These are phyloP conservation scores for Camellia oleifera DNA, from an alignment of 179 eudicot genomes.

Conservation along the genomic window DNA sequence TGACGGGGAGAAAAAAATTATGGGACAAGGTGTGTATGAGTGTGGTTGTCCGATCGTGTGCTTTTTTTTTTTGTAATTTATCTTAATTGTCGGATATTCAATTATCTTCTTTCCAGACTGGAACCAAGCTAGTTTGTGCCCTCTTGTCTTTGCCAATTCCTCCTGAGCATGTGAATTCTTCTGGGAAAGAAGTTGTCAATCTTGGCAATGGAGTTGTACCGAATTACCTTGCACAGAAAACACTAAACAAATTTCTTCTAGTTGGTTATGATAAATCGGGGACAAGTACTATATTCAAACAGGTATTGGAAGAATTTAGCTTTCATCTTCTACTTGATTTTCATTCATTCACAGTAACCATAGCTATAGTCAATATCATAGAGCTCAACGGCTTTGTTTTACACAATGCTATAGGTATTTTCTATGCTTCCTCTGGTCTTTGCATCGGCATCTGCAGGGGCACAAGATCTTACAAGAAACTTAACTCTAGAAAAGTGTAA, in stretches of 20 bases:
- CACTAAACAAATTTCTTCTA: constrained; percentile 61
- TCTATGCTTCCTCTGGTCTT: not conserved
- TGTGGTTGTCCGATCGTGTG: constrained; percentile 2
- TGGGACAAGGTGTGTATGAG: constrained; percentile 66
- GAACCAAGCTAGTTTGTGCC: constrained; percentile 63
- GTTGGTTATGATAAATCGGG: constrained; percentile 81
- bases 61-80: not conserved
- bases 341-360: not conserved
- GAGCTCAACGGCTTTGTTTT: not conserved
- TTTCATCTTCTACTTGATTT: constrained; percentile 6
- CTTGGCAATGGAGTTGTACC: constrained; percentile 25
- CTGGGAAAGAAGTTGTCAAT: constrained; percentile 33
- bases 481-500: not conserved
- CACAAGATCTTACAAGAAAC: not conserved
- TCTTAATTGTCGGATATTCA: not conserved
- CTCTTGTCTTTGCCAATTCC: constrained; percentile 80
- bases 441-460: not conserved
- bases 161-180: constrained; percentile 34
- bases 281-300: constrained; percentile 84
- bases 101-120: constrained; percentile 40
- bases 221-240: constrained; percentile 37
- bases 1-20: constrained; percentile 43
- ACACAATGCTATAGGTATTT: not conserved
- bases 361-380: not conserved
- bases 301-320: constrained; percentile 41